These are phyloP conservation scores for Solanum verrucosum DNA, from an alignment of 257 asterid species.

Conservation along the genomic window DNA sequence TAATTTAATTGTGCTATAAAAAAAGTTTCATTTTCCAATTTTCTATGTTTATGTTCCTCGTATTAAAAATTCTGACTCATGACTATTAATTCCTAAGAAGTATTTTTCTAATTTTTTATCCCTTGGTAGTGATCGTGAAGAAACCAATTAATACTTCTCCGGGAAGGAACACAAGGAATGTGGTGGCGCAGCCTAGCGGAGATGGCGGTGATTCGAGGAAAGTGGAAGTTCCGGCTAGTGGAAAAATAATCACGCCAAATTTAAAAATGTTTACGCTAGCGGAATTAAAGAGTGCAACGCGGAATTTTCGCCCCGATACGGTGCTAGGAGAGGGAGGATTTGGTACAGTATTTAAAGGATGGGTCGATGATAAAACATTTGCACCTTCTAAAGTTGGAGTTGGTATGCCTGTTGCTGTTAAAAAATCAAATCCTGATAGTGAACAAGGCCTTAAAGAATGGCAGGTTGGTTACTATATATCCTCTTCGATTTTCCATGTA, in stretches of 20 bases:
- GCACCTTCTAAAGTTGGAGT: conserved; percentile 62
- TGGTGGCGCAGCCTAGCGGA: background rate
- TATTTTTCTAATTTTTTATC: too few relatives aligned
- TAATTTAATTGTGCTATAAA: background rate
- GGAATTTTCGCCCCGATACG: conserved; percentile 31
- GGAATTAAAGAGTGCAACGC: conserved; percentile 22
- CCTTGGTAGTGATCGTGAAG: background rate
- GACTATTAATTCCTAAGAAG: too few relatives aligned
- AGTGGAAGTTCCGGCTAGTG: background rate
- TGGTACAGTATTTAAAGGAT: conserved; percentile 37
- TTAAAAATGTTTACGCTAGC: conserved; percentile 19
- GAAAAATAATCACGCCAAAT: conserved; percentile 12
- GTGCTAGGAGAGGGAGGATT: conserved; percentile 42
- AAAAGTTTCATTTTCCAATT: background rate
- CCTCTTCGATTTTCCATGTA: background rate
- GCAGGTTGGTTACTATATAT: conserved; percentile 33
- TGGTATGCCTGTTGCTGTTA: conserved; percentile 86
- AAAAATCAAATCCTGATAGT: conserved; percentile 75
- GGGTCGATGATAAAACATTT: conserved; percentile 37
- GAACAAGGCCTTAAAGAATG: conserved; percentile 89
- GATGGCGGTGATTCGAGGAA: background rate
- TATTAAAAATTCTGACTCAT: too few relatives aligned
- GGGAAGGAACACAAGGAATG: background rate
- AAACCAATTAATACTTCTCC: background rate
- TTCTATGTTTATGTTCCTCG: rapidly evolving